Evolutionary conservation across 176 grass and related monocot genomes (phyloP).

Genomic region (Secale cereale): DNA sequence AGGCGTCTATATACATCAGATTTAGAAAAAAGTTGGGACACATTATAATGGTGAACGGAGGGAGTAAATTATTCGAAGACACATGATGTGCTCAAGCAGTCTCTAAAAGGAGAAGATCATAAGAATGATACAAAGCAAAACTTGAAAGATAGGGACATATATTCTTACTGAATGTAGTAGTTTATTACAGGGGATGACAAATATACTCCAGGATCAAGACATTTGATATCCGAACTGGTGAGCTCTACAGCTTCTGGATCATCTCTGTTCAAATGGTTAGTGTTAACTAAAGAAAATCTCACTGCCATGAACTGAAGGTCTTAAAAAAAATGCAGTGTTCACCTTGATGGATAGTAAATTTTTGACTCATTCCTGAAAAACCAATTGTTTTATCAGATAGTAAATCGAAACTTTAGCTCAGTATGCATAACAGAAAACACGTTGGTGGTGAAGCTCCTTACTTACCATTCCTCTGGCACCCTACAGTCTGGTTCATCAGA

Average conservation of each 20-base stretch:
- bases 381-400: slow-evolving; percentile 16
- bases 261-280: slow-evolving; percentile 57
- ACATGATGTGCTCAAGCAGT: neutral
- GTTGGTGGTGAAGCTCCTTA: neutral
- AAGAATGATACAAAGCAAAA: slow-evolving; percentile 18
- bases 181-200: slow-evolving; percentile 83
- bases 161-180: slow-evolving; percentile 80
- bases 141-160: slow-evolving; percentile 2
- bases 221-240: slow-evolving; percentile 55
- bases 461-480: slow-evolving; percentile 39
- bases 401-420: neutral
- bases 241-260: slow-evolving; percentile 69
- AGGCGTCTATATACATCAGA: no score
- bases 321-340: slow-evolving; percentile 31
- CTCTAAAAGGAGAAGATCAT: neutral
- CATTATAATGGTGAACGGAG: no score
- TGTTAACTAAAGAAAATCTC: slow-evolving; percentile 14
- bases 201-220: slow-evolving; percentile 61
- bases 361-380: slow-evolving; percentile 59
- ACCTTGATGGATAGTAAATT: slow-evolving; percentile 89
- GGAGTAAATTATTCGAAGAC: neutral
- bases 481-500: slow-evolving; percentile 18
- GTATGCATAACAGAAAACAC: slow-evolving; percentile 1
- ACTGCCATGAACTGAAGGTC: neutral
- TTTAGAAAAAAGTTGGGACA: no score